Evolutionary conservation across 2,329 filamentous ascomycete genomes (phyloP), one percentile per base, ranked within the genome.

Genomic region (Phialophora verrucosa): DNA sequence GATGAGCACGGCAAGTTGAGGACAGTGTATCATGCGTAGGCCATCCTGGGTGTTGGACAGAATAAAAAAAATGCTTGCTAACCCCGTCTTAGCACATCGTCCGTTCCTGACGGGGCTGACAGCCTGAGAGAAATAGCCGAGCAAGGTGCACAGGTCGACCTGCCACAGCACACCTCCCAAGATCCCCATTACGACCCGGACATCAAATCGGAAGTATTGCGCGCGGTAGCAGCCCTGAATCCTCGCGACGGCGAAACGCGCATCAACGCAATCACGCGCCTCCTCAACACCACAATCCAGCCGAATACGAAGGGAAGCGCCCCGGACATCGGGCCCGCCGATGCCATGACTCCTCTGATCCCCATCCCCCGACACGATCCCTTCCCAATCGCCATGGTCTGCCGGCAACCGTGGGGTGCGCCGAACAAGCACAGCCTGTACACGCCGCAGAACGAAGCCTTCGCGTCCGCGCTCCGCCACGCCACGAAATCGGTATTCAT

Each of bases 361-460:
- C 78, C 85, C 0, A 81, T 87, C 25, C 79, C 81, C 0, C 75
- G 77, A 0, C 84, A 87, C 66, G 78, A 82, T 2, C 82, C 85
- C 0, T 85, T 91, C 17, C 89, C 90, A 0, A 91, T 93, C 69
- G 90, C 90, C 0, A 79, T 93, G 57, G 89, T 92, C 0, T 90
- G 87, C 69, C 85, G 91, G 2, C 83, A 85, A 23, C 89, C 91
- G 0, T 90, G 88, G 74, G 90, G 90, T 1, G 80, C 83, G 0
- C 83, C 87, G 1, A 90, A 86, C 70, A 86, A 89, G 63, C 79
- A 81, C 20, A 87, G 84, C 20, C 79, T 88, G 2, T 80, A 84
- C 57, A 88, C 87, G 2, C 91, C 91, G 0, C 91, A 94, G 72
- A 93, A 94, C 72, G 89, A 88, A 58, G 89, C 88, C 0, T 93